phyloP scores from a whole-genome alignment of 2,329 filamentous ascomycete genomes.

The Magnaporthiopsis rhizophila region DNA sequence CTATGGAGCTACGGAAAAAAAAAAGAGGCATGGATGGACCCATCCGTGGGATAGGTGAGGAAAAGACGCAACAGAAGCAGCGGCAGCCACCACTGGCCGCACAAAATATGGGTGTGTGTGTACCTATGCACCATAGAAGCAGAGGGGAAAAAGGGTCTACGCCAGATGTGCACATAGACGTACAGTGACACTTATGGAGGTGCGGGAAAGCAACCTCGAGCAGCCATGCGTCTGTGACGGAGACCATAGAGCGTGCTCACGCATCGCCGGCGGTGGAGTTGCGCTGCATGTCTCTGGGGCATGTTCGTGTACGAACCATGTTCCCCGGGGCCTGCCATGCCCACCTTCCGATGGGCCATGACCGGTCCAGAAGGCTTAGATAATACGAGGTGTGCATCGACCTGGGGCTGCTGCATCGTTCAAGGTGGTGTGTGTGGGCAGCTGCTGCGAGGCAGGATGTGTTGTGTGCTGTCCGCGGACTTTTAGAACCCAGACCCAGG shows the following conservation, averaged over 20 bases:
- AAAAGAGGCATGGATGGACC: neutral
- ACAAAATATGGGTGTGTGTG: neutral
- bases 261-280: neutral
- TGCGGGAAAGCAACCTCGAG: conserved; percentile 1
- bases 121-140: too few relatives aligned
- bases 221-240: neutral
- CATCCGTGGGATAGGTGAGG: neutral
- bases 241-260: neutral
- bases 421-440: neutral
- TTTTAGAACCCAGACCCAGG: neutral
- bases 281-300: neutral
- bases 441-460: neutral
- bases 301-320: neutral
- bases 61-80: neutral
- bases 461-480: neutral
- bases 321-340: neutral
- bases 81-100: neutral
- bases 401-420: neutral
- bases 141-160: neutral
- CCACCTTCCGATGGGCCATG: neutral
- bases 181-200: neutral
- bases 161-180: neutral
- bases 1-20: neutral
- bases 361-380: neutral
- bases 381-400: neutral